Percentiles rank a stretch among this genome's conserved stretches.
Conservation (phyloP, 208 protist species). For the Acanthamoeba sp. region DNA sequence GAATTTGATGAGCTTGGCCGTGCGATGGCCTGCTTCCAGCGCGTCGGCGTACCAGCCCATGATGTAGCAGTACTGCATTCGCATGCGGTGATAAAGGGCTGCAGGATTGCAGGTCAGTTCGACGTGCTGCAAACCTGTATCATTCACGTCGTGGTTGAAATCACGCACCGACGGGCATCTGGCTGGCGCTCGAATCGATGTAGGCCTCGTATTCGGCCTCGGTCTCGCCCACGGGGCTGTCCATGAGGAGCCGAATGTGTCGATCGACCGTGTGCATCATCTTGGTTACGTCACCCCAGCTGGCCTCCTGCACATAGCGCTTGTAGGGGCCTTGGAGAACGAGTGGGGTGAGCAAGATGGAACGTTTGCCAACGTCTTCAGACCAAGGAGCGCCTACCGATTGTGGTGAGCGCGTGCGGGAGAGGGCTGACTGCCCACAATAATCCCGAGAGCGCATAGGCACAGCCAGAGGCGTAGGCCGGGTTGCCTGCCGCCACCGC, state of each 20-base stretch:
- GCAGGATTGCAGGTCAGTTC: neutral
- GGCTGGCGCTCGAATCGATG: neutral
- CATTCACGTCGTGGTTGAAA: too few relatives aligned
- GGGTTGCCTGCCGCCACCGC: slow-evolving; percentile 33
- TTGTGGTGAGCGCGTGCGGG: neutral
- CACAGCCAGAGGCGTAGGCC: neutral
- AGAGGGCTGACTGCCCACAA: neutral
- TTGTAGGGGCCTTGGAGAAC: neutral
- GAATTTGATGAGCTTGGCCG: neutral
- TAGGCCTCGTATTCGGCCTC: slow-evolving; percentile 21
- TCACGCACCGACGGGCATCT: neutral
- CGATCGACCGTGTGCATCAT: slow-evolving; percentile 30
- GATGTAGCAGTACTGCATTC: slow-evolving; percentile 65
- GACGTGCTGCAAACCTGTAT: neutral
- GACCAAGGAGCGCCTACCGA: neutral
- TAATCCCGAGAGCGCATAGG: neutral
- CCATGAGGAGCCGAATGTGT: neutral
- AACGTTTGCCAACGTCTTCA: too few relatives aligned
- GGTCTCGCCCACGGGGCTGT: neutral
- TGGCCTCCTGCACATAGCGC: neutral
- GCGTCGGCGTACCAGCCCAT: slow-evolving; percentile 49
- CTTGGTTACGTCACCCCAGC: neutral
- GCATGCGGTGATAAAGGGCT: neutral
- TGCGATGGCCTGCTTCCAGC: neutral
- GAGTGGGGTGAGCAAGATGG: too few relatives aligned